Evolutionary conservation across 352 stramenopile species (phyloP).

Genomic region (Phytophthora fragariae): DNA sequence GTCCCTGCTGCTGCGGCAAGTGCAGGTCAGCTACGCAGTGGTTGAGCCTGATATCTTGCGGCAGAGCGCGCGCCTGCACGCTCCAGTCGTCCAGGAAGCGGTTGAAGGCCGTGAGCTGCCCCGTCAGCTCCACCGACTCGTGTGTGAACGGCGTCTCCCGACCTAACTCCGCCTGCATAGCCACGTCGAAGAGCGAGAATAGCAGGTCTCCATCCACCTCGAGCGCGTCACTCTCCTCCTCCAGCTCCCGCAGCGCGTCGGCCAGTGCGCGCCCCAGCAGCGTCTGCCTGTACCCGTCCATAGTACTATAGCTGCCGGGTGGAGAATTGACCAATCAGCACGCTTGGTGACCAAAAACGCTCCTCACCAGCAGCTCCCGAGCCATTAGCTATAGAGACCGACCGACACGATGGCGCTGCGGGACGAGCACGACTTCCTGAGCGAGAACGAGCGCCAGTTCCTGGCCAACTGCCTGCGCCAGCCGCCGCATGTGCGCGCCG

Average conservation of each 20-base stretch:
- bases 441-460: conserved; percentile 86
- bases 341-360: not conserved
- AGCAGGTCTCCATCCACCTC: conserved; percentile 53
- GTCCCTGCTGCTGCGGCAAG: conserved; percentile 10
- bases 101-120: conserved; percentile 64
- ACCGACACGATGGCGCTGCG: conserved; percentile 51
- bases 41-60: conserved; percentile 45
- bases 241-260: conserved; percentile 67
- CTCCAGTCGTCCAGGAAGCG: conserved; percentile 75
- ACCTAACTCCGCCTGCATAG: conserved; percentile 43
- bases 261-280: conserved; percentile 68
- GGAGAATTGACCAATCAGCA: conserved; percentile 29
- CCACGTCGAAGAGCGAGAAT: conserved; percentile 67
- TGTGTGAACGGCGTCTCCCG: conserved; percentile 53
- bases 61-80: conserved; percentile 41
- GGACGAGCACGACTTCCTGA: conserved; percentile 80
- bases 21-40: conserved; percentile 32
- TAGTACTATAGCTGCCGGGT: not conserved
- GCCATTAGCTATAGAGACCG: not conserved
- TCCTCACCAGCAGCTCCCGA: conserved; percentile 24
- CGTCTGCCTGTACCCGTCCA: conserved; percentile 74
- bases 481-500: conserved; percentile 68
- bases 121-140: conserved; percentile 50
- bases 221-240: conserved; percentile 26
- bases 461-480: conserved; percentile 55